Base-by-base conservation (phyloP, 768 basidiomycete species). In the Trametopsis cervina region DNA sequence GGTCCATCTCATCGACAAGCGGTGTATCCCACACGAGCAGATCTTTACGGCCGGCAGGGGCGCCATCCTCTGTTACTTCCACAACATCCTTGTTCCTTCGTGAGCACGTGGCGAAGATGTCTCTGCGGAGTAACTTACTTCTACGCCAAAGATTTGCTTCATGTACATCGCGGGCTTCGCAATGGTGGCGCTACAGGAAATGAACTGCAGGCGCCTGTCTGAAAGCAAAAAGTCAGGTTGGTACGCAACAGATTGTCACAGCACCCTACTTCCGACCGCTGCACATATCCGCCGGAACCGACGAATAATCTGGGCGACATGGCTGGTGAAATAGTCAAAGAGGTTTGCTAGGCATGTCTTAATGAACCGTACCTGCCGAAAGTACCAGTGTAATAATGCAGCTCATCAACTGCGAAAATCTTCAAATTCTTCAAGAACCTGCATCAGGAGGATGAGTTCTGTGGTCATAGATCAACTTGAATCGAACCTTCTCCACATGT, bases 151-250 rank as follows among this genome's bases (percentile, higher is more conserved):
- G 38, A 95, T 75, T 27, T 72, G 75, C 50, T 69, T 70, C 89
- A 94, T 92, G 55, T 92, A 86, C 46, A 75, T 65, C 29, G 66
- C 64, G 4, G 91, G 89, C 51, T 89, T 85, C 4, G 81, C 70
- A 38, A 95, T 83, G 0, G 91, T 95, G 27, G 91, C 91, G 52
- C 87, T 91, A 59, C 91, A 94, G 11, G 89, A 91, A 4, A 94
- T 77, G 58, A 89, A 91, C 15, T 69, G 74, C 2, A 75, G 59
- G 0, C 66, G 67, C 41, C 65, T 63, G 57, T 89, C 88, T 86
- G 42, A 38, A 11, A 23, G n/a, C 20, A 25, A n/a, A 33, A 33
- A 17, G 24, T n/a, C 18, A 42, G 21, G 23, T 21, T 38, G 24
- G 21, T 18, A n/a, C n/a, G 4, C n/a, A 38, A 27, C 23, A 6